Evolutionary conservation across 345 rosid genomes (phyloP).

Genomic region (Turnera subulata): DNA sequence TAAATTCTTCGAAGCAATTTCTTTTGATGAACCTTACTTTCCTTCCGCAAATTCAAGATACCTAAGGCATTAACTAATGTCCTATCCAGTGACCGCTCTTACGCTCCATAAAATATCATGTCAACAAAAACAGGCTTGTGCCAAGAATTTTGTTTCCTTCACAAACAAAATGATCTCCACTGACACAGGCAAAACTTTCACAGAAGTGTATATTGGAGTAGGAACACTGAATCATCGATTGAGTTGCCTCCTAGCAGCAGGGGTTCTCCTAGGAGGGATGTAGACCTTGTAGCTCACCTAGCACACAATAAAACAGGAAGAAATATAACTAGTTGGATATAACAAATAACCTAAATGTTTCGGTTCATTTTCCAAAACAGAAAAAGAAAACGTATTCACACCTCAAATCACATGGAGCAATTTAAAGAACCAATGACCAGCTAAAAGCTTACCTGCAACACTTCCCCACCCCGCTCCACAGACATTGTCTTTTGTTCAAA

Average conservation of each 20-base stretch:
- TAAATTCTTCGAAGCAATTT: no score
- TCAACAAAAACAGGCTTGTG: no score
- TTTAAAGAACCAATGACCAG: not conserved
- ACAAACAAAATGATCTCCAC: not conserved
- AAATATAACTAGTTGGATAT: no score
- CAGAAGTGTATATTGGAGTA: not conserved
- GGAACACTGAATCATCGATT: conserved; percentile 12
- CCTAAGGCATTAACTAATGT: no score
- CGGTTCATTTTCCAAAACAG: not conserved
- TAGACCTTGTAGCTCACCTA: conserved; percentile 90
- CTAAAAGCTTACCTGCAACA: conserved; percentile 59
- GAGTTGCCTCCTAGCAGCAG: conserved; percentile 70
- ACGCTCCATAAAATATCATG: no score
- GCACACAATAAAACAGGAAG: conserved; percentile 6
- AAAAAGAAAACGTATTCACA: not conserved
- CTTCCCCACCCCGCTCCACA: conserved; percentile 81
- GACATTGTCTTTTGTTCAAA: conserved; percentile 82
- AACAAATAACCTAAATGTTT: no score
- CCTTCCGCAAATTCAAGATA: no score
- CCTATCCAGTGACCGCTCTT: no score
- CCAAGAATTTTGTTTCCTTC: no score
- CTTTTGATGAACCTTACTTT: no score
- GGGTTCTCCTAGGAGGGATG: conserved; percentile 71
- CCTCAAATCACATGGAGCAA: not conserved
- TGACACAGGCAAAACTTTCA: not conserved